Conservation (phyloP, 2,329 filamentous ascomycete genomes). For the Colletotrichum eleusines region DNA sequence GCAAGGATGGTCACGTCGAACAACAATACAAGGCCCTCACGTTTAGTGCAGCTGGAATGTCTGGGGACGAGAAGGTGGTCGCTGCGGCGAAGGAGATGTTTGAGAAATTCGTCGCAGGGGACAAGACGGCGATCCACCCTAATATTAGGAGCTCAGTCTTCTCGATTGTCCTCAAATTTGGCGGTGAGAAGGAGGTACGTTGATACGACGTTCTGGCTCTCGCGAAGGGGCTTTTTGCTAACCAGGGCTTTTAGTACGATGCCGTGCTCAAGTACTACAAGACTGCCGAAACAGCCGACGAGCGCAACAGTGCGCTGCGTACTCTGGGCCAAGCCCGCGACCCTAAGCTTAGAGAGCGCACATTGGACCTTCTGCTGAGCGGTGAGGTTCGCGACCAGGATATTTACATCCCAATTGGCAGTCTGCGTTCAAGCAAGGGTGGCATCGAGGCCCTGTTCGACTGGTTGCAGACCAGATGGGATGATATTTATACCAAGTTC, state of each 20-base stretch:
- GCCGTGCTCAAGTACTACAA: constrained; percentile 74
- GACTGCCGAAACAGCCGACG: constrained; percentile 63
- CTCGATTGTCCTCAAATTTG: constrained; percentile 84
- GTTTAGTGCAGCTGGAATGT: constrained; percentile 85
- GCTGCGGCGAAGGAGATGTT: constrained; percentile 92
- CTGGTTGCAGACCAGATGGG: constrained; percentile 92
- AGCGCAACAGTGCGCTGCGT: constrained; percentile 92
- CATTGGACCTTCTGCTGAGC: constrained; percentile 79
- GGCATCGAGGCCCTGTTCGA: constrained; percentile 85
- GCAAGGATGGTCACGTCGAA: constrained; percentile 86
- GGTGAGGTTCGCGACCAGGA: constrained; percentile 94
- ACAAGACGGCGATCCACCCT: constrained; percentile 86
- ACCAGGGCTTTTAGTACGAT: constrained; percentile 71
- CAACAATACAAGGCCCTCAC: constrained; percentile 96
- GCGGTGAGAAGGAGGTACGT: constrained; percentile 82
- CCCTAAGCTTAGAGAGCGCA: constrained; percentile 83
- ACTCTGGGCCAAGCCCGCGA: constrained; percentile 83
- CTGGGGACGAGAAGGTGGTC: constrained; percentile 83
- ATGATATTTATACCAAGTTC: constrained; percentile 81
- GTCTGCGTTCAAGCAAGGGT: constrained; percentile 79
- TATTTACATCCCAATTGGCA: constrained; percentile 87
- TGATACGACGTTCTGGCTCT: background rate
- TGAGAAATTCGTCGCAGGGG: constrained; percentile 82
- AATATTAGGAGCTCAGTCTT: constrained; percentile 92
- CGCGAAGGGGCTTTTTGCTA: constrained; percentile 19